These are phyloP conservation scores for Marchantia polymorpha DNA, from an alignment of 225 moss, liverwort and hornwort genomes.

Conservation along the genomic window DNA sequence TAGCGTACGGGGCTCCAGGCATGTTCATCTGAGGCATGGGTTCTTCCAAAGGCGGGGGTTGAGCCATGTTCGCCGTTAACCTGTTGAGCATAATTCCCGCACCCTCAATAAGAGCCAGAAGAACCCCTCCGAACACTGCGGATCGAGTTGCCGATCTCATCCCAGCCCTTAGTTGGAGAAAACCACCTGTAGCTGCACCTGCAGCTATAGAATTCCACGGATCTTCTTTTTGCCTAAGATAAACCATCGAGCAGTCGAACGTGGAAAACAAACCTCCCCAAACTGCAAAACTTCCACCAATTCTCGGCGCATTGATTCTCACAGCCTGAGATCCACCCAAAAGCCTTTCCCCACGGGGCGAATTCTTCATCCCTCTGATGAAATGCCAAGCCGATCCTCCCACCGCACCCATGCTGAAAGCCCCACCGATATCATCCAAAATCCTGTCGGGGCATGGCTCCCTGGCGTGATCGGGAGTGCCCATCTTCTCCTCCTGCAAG, in stretches of 20 bases:
- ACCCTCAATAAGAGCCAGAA: constrained; percentile 47
- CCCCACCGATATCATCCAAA: constrained; percentile 48
- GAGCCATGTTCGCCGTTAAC: constrained; percentile 44
- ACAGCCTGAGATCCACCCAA: constrained; percentile 46
- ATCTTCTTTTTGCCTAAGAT: constrained; percentile 50
- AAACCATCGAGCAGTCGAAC: constrained; percentile 53
- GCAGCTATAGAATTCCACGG: constrained; percentile 54
- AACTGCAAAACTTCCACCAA: constrained; percentile 51
- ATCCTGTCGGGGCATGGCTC: constrained; percentile 55
- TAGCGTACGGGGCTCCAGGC: constrained; percentile 14
- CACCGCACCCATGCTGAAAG: constrained; percentile 50
- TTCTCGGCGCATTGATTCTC: constrained; percentile 46
- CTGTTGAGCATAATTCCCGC: constrained; percentile 50
- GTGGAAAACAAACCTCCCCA: constrained; percentile 52
- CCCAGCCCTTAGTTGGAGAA: constrained; percentile 44
- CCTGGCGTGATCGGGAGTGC: constrained; percentile 45
- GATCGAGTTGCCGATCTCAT: constrained; percentile 43
- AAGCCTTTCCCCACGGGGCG: constrained; percentile 44
- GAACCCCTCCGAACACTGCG: constrained; percentile 46
- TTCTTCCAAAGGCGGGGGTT: constrained; percentile 43
- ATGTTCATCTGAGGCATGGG: constrained; percentile 31
- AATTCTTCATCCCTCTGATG: constrained; percentile 44
- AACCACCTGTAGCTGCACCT: constrained; percentile 48
- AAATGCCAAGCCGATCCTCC: constrained; percentile 55
- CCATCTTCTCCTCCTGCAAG: constrained; percentile 24